Base-by-base conservation (phyloP, 306 rosid genomes). In the Rosa chinensis region DNA sequence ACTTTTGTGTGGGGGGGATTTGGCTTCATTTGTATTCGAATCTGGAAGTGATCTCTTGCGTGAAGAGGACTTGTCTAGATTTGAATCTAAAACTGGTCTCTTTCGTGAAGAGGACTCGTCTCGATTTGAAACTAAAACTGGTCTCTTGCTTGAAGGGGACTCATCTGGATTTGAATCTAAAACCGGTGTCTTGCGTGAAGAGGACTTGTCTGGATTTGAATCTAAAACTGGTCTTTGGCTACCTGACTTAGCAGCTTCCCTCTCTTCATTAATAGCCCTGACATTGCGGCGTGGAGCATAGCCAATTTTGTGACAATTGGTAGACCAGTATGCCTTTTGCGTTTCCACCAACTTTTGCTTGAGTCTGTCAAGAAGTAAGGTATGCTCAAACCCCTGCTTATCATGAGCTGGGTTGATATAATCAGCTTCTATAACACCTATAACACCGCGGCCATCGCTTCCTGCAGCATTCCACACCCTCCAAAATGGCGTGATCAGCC, bases 361-460 rank as follows among this genome's bases (percentile, higher is more conserved):
- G 53, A 96, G 90, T 85, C 97, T 96, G 13, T 92, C 78, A 66
- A 96, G 87, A 78, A 92, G 97, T 49, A 84, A 81, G 43, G 99
- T 96, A 35, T 98, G 96, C 92, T 96, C 99, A 96, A 96, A 96
- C 50, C 98, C 98, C 84, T 93, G 99, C 88, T 96, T 96, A 84
- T 96, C 98, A 79, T 96, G 99, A 56, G 99, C 99, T n/a, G 99
- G 99, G 83, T 93, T 98, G 71, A 96, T 96, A 85, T 93, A 93
- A 80, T 91, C 89, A 44, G 99, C 99, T 90, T 96, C 98, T 86
- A 96, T 6, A 2, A 25, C 58, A 96, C 99, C 99, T 79, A 96
- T 93, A 83, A 96, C 99, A 81, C 99, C 98, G 49, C 96, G 96
- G 43, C 99, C 98, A 50, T 91, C 92, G 77, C 99, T 96, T 86